Percentiles rank a stretch among this genome's conserved stretches.
Evolutionary conservation across 345 rosid species (phyloP).

Genomic region (Clarkia xantiana): DNA sequence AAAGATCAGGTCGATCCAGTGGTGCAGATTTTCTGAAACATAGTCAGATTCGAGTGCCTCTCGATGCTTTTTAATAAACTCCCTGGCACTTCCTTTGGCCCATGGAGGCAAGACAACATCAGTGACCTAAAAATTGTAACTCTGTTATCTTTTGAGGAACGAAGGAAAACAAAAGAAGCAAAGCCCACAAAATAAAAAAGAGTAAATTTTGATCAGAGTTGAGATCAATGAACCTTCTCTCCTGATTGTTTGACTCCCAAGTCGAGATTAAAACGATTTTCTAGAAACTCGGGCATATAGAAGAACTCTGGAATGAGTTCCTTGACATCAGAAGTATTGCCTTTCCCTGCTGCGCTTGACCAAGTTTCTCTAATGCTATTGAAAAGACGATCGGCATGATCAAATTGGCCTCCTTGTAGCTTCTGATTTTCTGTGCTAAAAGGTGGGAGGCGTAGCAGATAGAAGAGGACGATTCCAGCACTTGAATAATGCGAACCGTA

Average conservation of each 20-base stretch:
- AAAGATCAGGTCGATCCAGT: slow-evolving; percentile 98
- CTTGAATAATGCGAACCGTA: slow-evolving; percentile 99
- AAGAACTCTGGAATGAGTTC: slow-evolving; percentile 98
- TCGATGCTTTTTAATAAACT: slow-evolving; percentile 82
- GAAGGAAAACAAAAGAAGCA: no score
- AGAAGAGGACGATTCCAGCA: slow-evolving; percentile 98
- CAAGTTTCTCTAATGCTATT: slow-evolving; percentile 88
- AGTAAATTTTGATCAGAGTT: not conserved
- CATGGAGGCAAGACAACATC: slow-evolving; percentile 88
- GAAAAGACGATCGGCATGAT: slow-evolving; percentile 99
- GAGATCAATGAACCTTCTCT: slow-evolving; percentile 59
- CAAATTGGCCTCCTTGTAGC: slow-evolving; percentile 99
- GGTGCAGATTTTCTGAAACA: slow-evolving; percentile 93
- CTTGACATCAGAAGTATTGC: slow-evolving; percentile 96
- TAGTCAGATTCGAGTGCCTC: slow-evolving; percentile 95
- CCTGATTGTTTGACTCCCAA: slow-evolving; percentile 98
- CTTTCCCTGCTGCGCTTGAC: slow-evolving; percentile 97
- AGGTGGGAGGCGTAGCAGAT: slow-evolving; percentile 95
- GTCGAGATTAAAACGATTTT: slow-evolving; percentile 67
- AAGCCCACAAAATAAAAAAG: no score
- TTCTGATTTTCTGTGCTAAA: slow-evolving; percentile 96
- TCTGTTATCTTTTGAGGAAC: no score
- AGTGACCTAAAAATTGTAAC: slow-evolving; percentile 47
- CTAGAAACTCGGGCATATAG: slow-evolving; percentile 93
- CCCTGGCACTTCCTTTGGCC: slow-evolving; percentile 91